Base-by-base conservation (phyloP, 2,329 filamentous ascomycete genomes). In the Coniochaeta pulveracea region DNA sequence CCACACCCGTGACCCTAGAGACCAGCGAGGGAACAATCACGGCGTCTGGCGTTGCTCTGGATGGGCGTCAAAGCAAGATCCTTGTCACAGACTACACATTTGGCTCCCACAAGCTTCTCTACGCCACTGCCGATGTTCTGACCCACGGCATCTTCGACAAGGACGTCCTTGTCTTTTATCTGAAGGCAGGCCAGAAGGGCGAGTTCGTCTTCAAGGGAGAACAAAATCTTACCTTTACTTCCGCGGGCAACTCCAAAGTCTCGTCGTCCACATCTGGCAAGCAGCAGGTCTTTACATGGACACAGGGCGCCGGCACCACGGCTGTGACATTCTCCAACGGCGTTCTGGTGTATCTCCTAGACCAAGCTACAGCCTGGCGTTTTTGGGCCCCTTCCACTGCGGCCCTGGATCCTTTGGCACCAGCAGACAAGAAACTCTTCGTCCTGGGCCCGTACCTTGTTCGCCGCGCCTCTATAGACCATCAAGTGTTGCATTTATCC, bases 401-500 rank as follows among this genome's bases (percentile, higher is more conserved):
- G 9, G 62, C 61, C 0, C 44, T 43, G 1, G 53, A 64, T 35
- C 69, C 69, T 0, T 51, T 57, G 9, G 58, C 59, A 2, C 47
- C 49, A 2, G 54, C 64, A 0, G 43, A 60, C 32, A 47, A 69
- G 39, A 66, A 72, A 22, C 55, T 75, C n/a, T 66, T 77, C 31
- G 51, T 72, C 21, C 58, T 73, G 40, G 71, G 66, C 0, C 67
- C 70, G 8, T 76, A 74, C 43, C 56, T 76, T 8, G 53, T 73
- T 26, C 62, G 72, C 14, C 64, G 59, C 7, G 73, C 72, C 1
- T 64, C 61, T 22, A 47, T 76, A 7, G 44, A 62, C 16, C 64
- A 63, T 4, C 54, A 50, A 22, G 58, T 61, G 3, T 55, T 83
- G 3, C 56, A 69, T 18, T 49, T 82, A 16, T 66, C 64, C 4